These are phyloP conservation scores for Suhomyces yuchorum DNA, from an alignment of 1,139 yeast species.

Conservation along the genomic window DNA sequence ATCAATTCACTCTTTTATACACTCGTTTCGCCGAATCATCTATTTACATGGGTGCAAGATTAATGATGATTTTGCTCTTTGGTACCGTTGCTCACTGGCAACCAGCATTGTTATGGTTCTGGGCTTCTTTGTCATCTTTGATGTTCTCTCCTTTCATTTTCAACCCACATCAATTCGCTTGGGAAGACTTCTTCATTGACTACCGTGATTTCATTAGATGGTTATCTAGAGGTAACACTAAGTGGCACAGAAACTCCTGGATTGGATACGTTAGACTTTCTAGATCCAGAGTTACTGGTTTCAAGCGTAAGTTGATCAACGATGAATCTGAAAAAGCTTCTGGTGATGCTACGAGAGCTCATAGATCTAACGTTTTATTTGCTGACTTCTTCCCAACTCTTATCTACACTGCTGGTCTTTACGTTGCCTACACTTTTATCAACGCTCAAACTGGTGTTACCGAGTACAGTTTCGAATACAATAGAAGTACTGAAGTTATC, in stretches of 20 bases:
- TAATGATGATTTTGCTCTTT: conserved; percentile 82
- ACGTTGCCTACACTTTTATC: conserved; percentile 88
- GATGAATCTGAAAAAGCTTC: conserved; percentile 91
- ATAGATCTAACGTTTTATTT: conserved; percentile 79
- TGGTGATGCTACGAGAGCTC: conserved; percentile 94
- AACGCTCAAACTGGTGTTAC: conserved; percentile 97
- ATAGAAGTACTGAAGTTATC: conserved; percentile 34
- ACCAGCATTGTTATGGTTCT: conserved; percentile 96
- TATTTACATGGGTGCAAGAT: conserved; percentile 94
- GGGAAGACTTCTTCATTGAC: conserved; percentile 98
- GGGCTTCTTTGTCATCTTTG: conserved; percentile 92
- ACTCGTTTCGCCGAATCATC: conserved; percentile 98
- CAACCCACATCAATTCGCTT: conserved; percentile 98
- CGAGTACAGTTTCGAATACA: conserved; percentile 34
- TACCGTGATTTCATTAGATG: conserved; percentile 98
- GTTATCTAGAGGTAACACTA: conserved; percentile 98
- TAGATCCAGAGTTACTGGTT: conserved; percentile 97
- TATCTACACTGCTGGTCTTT: conserved; percentile 86
- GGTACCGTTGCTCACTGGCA: conserved; percentile 97
- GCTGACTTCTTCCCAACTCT: conserved; percentile 87
- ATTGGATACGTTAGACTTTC: conserved; percentile 94
- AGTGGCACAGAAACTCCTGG: conserved; percentile 99
- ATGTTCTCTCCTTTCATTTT: conserved; percentile 92
- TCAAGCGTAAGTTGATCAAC: conserved; percentile 87
- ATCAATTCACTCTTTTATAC: conserved; percentile 92